These are phyloP conservation scores for Lactarius hengduanensis DNA, from an alignment of 768 basidiomycete species.

Conservation along the genomic window DNA sequence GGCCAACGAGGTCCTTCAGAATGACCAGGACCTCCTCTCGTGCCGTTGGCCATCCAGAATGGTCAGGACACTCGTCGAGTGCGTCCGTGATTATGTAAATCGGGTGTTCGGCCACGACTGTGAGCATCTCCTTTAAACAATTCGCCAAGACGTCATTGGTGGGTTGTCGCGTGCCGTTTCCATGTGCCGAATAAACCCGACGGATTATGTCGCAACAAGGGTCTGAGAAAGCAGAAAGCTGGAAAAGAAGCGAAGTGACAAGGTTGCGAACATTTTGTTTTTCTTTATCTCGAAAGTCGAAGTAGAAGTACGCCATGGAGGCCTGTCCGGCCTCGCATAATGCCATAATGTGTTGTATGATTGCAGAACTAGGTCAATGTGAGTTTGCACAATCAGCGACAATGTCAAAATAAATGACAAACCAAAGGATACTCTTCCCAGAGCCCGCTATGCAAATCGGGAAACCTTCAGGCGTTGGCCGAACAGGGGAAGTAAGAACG, in stretches of 20 bases:
- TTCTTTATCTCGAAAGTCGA: background rate
- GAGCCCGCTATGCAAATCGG: background rate
- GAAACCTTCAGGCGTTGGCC: background rate
- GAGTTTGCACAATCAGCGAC: background rate
- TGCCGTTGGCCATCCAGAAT: background rate
- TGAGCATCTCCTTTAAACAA: conserved; percentile 8
- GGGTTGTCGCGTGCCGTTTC: background rate
- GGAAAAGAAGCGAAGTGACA: background rate
- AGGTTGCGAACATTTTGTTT: background rate
- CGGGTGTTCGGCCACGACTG: background rate
- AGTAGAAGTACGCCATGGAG: background rate
- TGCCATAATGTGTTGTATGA: too few relatives aligned
- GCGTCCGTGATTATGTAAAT: conserved; percentile 2
- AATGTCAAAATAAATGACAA: background rate
- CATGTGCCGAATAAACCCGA: background rate
- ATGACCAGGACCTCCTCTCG: conserved; percentile 1
- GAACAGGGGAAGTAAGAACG: background rate
- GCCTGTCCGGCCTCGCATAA: background rate
- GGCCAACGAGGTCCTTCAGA: background rate
- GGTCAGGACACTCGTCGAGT: conserved; percentile 1
- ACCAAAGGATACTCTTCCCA: background rate
- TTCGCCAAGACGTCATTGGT: background rate
- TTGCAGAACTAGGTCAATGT: too few relatives aligned
- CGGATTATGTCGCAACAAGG: background rate
- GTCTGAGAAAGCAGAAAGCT: background rate